Conservation (phyloP, 2,329 filamentous ascomycete species). For the Pseudopithomyces chartarum region DNA sequence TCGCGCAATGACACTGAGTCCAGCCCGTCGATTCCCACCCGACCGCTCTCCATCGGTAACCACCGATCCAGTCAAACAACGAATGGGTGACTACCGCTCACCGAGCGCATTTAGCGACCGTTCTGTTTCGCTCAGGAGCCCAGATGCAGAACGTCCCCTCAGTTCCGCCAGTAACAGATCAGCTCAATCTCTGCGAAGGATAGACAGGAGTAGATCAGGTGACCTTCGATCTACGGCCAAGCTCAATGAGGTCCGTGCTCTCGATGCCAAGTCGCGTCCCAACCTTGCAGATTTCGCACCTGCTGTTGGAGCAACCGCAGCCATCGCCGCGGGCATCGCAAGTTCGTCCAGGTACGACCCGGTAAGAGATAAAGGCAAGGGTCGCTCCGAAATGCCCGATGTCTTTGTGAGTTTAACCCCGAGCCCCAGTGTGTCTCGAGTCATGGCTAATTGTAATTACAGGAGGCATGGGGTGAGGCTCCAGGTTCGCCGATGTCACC, state of each 20-base stretch:
- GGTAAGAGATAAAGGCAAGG: slow-evolving; percentile 85
- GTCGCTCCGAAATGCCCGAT: slow-evolving; percentile 81
- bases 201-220: slow-evolving; percentile 70
- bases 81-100: slow-evolving; percentile 41
- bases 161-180: slow-evolving; percentile 63
- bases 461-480: slow-evolving; percentile 95
- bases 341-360: slow-evolving; percentile 69
- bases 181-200: slow-evolving; percentile 72
- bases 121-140: slow-evolving; percentile 48
- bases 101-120: slow-evolving; percentile 51
- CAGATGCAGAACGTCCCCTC: slow-evolving; percentile 62
- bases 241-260: slow-evolving; percentile 56
- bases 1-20: slow-evolving; percentile 44
- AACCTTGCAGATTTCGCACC: slow-evolving; percentile 38
- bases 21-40: slow-evolving; percentile 37
- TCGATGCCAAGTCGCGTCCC: slow-evolving; percentile 39
- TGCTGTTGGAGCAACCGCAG: slow-evolving; percentile 42
- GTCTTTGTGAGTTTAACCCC: slow-evolving; percentile 76
- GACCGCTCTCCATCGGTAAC: slow-evolving; percentile 40
- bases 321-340: slow-evolving; percentile 51
- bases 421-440: slow-evolving; percentile 10
- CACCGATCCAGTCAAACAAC: slow-evolving; percentile 42
- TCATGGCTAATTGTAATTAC: slow-evolving; percentile 37
- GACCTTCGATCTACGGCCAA: slow-evolving; percentile 74
- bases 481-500: slow-evolving; percentile 89